A percentile compares a stretch with the other conserved stretches of the same genome.
Conservation (phyloP, 331 rosid genomes). For the Rosa hybrid region DNA sequence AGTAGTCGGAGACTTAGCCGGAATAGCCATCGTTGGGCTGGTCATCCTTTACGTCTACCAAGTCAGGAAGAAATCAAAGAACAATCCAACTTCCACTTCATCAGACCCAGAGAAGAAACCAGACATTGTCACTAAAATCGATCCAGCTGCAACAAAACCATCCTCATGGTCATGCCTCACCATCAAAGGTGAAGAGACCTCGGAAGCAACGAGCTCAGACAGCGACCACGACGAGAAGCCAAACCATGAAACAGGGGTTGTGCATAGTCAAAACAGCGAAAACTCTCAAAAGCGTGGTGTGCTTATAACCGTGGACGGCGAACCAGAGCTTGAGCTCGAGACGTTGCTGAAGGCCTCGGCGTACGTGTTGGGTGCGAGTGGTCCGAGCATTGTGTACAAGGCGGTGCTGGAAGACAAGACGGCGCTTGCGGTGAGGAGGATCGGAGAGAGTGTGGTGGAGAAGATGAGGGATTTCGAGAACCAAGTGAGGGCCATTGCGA, state of each 20-base stretch:
- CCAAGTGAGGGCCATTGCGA: slow-evolving; percentile 62
- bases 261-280: not conserved
- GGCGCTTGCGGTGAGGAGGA: slow-evolving; percentile 75
- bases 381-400: slow-evolving; percentile 75
- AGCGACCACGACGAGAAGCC: slow-evolving; percentile 46
- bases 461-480: slow-evolving; percentile 75
- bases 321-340: slow-evolving; percentile 68
- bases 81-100: not conserved
- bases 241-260: not conserved
- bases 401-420: slow-evolving; percentile 83
- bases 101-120: slow-evolving; percentile 26
- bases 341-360: slow-evolving; percentile 84
- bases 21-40: slow-evolving; percentile 46
- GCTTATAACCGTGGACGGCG: slow-evolving; percentile 66
- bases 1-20: slow-evolving; percentile 68
- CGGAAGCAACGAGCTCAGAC: slow-evolving; percentile 76
- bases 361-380: slow-evolving; percentile 62
- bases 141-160: slow-evolving; percentile 21
- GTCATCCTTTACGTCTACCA: slow-evolving; percentile 63
- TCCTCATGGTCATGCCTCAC: slow-evolving; percentile 56
- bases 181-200: slow-evolving; percentile 59
- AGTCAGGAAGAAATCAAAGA: slow-evolving; percentile 37
- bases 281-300: slow-evolving; percentile 36
- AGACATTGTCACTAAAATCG: slow-evolving; percentile 24
- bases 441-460: slow-evolving; percentile 60